Conservation (phyloP, 164 flowering plant genomes). For the Chimonanthus salicifolius region DNA sequence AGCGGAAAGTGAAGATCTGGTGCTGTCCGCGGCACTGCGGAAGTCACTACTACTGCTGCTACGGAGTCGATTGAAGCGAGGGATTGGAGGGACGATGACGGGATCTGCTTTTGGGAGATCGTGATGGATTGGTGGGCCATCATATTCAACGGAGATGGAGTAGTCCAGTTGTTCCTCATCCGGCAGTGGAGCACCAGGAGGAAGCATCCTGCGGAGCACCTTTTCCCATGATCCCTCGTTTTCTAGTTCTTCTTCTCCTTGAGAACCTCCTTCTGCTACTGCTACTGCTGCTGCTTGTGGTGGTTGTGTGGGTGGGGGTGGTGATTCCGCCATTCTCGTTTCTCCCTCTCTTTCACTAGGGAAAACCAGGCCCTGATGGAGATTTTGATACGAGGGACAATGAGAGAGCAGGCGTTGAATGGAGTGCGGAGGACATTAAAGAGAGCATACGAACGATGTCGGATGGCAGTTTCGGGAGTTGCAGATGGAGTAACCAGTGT, state of each 20-base stretch:
- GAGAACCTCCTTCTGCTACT: neutral
- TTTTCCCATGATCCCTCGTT: conserved; percentile 29
- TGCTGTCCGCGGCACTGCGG: conserved; percentile 41
- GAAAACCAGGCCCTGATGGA: neutral
- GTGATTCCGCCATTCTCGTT: neutral
- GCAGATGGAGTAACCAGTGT: neutral
- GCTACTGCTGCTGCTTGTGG: neutral
- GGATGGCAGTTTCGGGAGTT: neutral
- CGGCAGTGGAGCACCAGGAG: conserved; percentile 49
- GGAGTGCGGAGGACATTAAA: neutral
- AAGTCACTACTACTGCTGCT: conserved; percentile 44
- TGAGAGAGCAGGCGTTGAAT: neutral
- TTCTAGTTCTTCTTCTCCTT: neutral
- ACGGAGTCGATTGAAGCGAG: conserved; percentile 39
- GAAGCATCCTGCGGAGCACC: conserved; percentile 38
- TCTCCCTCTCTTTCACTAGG: neutral
- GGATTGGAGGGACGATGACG: conserved; percentile 23
- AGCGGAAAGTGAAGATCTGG: conserved; percentile 24
- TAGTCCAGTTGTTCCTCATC: conserved; percentile 51
- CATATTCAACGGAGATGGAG: conserved; percentile 51
- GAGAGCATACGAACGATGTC: no score
- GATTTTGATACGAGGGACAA: neutral
- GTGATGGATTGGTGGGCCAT: conserved; percentile 36
- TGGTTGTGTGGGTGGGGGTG: neutral
- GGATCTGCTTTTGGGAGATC: conserved; percentile 40